Conservation (phyloP, 495 filamentous ascomycete species). For the Talaromyces wortmannii region DNA sequence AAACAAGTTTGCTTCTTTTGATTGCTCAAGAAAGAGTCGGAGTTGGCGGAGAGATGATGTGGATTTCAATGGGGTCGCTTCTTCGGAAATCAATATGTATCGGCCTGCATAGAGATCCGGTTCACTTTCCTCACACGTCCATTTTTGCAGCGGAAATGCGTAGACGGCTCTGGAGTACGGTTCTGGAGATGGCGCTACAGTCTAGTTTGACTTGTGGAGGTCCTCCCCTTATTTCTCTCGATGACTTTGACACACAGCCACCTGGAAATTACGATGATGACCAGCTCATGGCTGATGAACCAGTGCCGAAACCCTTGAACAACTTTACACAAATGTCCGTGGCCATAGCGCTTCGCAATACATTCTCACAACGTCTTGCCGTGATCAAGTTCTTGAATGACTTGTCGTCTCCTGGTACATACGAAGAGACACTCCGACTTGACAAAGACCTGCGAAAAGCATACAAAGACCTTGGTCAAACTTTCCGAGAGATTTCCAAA, state of each 20-base stretch:
- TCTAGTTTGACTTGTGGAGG: conserved; percentile 29
- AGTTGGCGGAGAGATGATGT: conserved; percentile 43
- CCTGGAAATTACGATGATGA: conserved; percentile 43
- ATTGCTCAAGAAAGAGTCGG: conserved; percentile 39
- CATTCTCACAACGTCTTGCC: conserved; percentile 37
- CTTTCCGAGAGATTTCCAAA: conserved; percentile 20
- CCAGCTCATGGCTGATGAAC: conserved; percentile 19
- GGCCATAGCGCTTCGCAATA: conserved; percentile 36
- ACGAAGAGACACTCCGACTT: conserved; percentile 30
- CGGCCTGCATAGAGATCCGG: conserved; percentile 55
- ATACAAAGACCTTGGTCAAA: conserved; percentile 24
- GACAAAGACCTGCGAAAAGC: conserved; percentile 24
- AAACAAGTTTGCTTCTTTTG: conserved; percentile 40
- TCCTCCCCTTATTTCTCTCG: conserved; percentile 32
- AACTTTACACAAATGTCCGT: conserved; percentile 37
- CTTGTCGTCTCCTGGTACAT: conserved; percentile 20
- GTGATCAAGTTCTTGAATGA: conserved; percentile 42
- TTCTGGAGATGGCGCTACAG: conserved; percentile 36
- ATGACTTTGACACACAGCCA: conserved; percentile 44
- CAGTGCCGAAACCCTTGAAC: conserved; percentile 20
- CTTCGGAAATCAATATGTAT: conserved; percentile 51
- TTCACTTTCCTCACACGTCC: conserved; percentile 12
- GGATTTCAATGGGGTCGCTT: conserved; percentile 49
- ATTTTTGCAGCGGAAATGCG: conserved; percentile 27
- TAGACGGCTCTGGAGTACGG: conserved; percentile 36